phyloP scores from a whole-genome alignment of 306 rosid genomes.

The Trifolium fragiferum region DNA sequence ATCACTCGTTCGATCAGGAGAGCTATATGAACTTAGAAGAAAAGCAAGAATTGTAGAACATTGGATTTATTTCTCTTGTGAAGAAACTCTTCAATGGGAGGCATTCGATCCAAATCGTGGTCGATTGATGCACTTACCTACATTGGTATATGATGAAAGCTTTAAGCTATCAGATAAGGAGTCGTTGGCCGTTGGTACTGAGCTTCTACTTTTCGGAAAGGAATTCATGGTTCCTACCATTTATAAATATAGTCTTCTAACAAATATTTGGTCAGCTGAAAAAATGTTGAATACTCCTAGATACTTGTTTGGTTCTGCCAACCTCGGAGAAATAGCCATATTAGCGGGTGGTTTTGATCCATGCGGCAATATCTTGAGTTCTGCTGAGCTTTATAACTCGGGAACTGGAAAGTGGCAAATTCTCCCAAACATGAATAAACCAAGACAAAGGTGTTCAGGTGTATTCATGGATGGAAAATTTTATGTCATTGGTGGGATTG shows the following conservation, averaged over 20 bases:
- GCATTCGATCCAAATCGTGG: too few species aligned
- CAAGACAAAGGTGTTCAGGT: conserved; percentile 70
- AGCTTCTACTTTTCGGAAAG: conserved; percentile 81
- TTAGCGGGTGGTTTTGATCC: conserved; percentile 67
- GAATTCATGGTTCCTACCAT: conserved; percentile 53
- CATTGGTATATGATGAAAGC: conserved; percentile 25
- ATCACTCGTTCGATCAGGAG: too few species aligned
- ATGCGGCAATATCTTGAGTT: conserved; percentile 52
- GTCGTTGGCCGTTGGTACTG: conserved; percentile 78
- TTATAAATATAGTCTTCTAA: conserved; percentile 63
- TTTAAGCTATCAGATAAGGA: conserved; percentile 75
- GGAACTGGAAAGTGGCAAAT: conserved; percentile 61
- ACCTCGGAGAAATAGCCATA: conserved; percentile 70
- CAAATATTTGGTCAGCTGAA: conserved; percentile 66
- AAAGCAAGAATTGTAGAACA: too few species aligned
- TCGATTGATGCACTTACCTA: too few species aligned
- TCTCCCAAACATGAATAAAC: conserved; percentile 66
- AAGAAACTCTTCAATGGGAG: too few species aligned
- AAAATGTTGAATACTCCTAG: conserved; percentile 60
- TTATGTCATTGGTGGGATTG: too few species aligned
- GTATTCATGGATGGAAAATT: not conserved
- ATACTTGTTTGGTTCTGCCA: conserved; percentile 73
- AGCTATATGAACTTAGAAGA: too few species aligned
- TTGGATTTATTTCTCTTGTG: too few species aligned
- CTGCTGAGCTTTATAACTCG: conserved; percentile 72